Percentiles rank a stretch among this genome's conserved stretches.
Evolutionary conservation across 2,329 filamentous ascomycete species (phyloP).

Genomic region (Fusarium nematophilum): DNA sequence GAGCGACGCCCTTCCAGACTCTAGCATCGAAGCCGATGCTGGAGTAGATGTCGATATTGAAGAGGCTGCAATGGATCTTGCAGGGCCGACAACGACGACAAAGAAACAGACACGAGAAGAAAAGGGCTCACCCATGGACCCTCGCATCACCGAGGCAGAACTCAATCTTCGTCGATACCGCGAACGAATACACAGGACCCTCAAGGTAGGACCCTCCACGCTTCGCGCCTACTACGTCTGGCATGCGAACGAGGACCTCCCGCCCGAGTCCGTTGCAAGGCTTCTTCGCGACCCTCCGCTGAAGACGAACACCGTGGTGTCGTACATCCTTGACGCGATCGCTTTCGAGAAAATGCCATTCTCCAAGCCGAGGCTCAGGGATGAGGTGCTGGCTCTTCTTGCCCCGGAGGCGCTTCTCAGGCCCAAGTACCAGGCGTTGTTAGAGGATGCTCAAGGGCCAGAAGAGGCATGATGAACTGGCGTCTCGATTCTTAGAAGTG

Average conservation of each 20-base stretch:
- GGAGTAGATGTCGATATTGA: conserved; percentile 19
- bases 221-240: conserved; percentile 74
- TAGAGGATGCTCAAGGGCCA: conserved; percentile 19
- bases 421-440: conserved; percentile 45
- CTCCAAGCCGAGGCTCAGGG: conserved; percentile 56
- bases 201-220: conserved; percentile 45
- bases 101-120: background rate
- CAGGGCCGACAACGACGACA: background rate
- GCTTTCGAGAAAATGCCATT: conserved; percentile 62
- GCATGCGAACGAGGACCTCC: conserved; percentile 63
- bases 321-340: conserved; percentile 70
- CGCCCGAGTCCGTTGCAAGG: conserved; percentile 60
- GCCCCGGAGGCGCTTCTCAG: conserved; percentile 29
- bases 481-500: background rate
- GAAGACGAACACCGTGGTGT: conserved; percentile 63
- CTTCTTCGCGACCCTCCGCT: conserved; percentile 72
- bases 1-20: conserved; percentile 50
- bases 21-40: conserved; percentile 45
- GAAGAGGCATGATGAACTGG: conserved; percentile 1
- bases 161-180: conserved; percentile 52
- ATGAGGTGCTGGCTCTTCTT: conserved; percentile 56
- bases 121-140: conserved; percentile 58
- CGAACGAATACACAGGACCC: conserved; percentile 37
- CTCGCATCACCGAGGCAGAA: conserved; percentile 58
- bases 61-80: background rate